A percentile compares a stretch with the other conserved stretches of the same genome.
Conservation (phyloP, 164 flowering plant genomes). For the Magnolia changhungtana region DNA sequence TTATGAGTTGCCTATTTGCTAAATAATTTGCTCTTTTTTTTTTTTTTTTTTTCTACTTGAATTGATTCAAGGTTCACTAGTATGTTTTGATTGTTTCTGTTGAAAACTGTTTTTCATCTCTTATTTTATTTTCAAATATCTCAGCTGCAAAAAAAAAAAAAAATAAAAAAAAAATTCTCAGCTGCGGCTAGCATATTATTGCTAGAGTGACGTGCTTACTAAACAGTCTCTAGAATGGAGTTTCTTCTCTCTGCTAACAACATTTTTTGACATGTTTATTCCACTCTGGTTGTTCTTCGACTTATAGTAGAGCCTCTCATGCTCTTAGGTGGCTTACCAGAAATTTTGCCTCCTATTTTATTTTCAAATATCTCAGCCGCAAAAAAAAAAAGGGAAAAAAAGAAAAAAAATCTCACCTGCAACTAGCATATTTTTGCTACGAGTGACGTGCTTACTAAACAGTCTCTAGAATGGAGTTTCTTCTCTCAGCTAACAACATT, state of each 20-base stretch:
- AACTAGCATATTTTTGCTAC: neutral
- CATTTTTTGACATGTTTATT: neutral
- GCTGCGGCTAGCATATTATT: neutral
- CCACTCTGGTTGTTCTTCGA: neutral
- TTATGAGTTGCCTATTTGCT: conserved; percentile 6
- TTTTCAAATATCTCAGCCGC: neutral
- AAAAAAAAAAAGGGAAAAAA: no score
- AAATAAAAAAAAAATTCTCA: neutral
- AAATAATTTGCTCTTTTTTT: neutral
- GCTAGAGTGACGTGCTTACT: neutral
- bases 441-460: neutral
- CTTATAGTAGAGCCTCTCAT: neutral
- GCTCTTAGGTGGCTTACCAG: no score
- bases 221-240: neutral
- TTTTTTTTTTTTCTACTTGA: neutral
- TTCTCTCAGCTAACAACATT: neutral
- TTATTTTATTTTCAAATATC: neutral
- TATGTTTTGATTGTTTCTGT: neutral
- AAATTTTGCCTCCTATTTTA: neutral
- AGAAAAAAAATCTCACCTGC: neutral
- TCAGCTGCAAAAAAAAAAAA: neutral
- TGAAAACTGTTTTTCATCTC: neutral
- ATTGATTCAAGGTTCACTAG: neutral
- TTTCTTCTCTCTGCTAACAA: neutral
- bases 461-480: neutral